A percentile compares a stretch with the other conserved stretches of the same genome.
Evolutionary conservation across 495 filamentous ascomycete species (phyloP).

Genomic region (Letharia lupina): DNA sequence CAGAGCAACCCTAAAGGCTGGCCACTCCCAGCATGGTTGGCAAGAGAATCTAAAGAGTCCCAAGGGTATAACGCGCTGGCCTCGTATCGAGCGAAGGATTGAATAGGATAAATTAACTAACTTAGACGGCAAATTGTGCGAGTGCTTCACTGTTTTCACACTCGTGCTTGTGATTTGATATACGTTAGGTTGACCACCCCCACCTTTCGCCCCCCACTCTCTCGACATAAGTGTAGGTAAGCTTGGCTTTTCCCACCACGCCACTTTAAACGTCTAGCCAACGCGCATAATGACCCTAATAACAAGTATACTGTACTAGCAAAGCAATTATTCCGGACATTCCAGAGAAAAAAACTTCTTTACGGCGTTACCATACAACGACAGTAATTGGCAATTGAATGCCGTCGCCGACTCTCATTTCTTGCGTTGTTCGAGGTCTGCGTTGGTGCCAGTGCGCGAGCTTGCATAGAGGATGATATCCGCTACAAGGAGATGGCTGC

Average conservation of each 20-base stretch:
- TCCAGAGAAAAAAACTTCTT: neutral
- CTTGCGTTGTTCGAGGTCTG: neutral
- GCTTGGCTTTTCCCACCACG: too few relatives aligned
- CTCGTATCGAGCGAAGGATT: neutral
- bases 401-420: neutral
- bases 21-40: conserved; percentile 3
- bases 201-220: too few relatives aligned
- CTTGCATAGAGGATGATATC: conserved; percentile 56
- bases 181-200: too few relatives aligned
- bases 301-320: too few relatives aligned
- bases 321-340: neutral
- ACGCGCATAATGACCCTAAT: too few relatives aligned
- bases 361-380: neutral
- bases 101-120: too few relatives aligned
- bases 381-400: neutral
- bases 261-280: too few relatives aligned
- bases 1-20: neutral
- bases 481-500: conserved; percentile 77
- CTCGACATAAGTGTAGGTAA: too few relatives aligned
- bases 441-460: neutral
- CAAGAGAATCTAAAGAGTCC: neutral
- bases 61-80: neutral
- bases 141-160: neutral
- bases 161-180: neutral
- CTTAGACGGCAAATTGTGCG: neutral